Evolutionary conservation across 208 protist genomes (phyloP).

Genomic region (Vickermania spadyakhi): DNA sequence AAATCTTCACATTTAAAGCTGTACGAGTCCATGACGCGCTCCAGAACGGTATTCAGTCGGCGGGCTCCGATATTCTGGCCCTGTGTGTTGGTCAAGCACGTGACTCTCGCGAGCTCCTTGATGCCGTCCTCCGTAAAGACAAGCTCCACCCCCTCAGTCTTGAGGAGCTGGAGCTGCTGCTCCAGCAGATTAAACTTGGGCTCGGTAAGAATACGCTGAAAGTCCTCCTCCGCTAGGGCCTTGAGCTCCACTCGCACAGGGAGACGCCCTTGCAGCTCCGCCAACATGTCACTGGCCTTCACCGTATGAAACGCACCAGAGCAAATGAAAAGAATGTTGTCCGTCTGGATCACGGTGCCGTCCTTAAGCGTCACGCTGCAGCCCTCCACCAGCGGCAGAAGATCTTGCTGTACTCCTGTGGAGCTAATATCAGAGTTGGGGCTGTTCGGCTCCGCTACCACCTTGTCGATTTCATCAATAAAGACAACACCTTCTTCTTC

Average conservation of each 20-base stretch:
- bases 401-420: slow-evolving; percentile 96
- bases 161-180: slow-evolving; percentile 90
- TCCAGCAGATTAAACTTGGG: slow-evolving; percentile 93
- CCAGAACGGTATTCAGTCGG: slow-evolving; percentile 93
- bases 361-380: slow-evolving; percentile 95
- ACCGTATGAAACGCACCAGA: slow-evolving; percentile 95
- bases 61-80: slow-evolving; percentile 97
- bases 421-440: slow-evolving; percentile 75
- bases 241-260: slow-evolving; percentile 98
- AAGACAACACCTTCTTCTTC: slow-evolving; percentile 97
- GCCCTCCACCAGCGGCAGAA: slow-evolving; percentile 97
- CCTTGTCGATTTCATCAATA: slow-evolving; percentile 99
- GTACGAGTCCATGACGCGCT: slow-evolving; percentile 94
- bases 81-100: slow-evolving; percentile 87
- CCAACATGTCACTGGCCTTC: slow-evolving; percentile 91
- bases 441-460: slow-evolving; percentile 56
- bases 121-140: slow-evolving; percentile 90
- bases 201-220: slow-evolving; percentile 95
- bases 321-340: slow-evolving; percentile 97
- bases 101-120: slow-evolving; percentile 87
- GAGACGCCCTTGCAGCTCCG: slow-evolving; percentile 94
- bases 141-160: slow-evolving; percentile 93
- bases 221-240: slow-evolving; percentile 90
- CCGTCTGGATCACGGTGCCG: slow-evolving; percentile 91
- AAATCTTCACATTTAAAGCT: slow-evolving; percentile 86